Base-by-base conservation (phyloP, 2,329 filamentous ascomycete genomes). In the Zalaria obscura region DNA sequence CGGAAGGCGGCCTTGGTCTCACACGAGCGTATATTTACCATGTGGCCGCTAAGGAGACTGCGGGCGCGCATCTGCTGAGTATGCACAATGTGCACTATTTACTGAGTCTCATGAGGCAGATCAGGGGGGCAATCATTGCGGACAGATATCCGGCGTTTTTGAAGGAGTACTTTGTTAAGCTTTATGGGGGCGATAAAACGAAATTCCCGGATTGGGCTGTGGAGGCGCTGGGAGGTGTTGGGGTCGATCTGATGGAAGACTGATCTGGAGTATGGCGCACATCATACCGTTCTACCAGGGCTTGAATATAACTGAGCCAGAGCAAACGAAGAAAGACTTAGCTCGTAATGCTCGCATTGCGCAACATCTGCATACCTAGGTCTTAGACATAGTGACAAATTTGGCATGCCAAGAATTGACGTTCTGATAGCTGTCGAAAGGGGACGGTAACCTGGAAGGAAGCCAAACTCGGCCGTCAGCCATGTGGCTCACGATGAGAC, bases 11-110 rank as follows among this genome's bases (percentile, higher is more conserved):
- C 0, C 65, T 95, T 48, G 85, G 82, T 10, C 75, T 96, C 49
- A 93, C 88, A 3, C 72, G 83, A 48, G 88, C 91, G 3, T 95
- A 87, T 61, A 78, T 96, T 38, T 80, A 95, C 58, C 91, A 98
- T 64, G 78, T 94, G 48, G 80, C 84, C 0, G 81, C 82, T 27
- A 98, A 98, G 64, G 91, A 98, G 68, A 98, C 91, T 0, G 88
- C 85, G 1, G 86, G 89, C 5, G 91, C 93, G 10, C 78, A 82
- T 65, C 55, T 82, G 57, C 66, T 98, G 41, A 94, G 86, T 1
- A 86, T 96, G 56, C 91, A 98, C 61, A 98, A 98, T 56, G 85
- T 98, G 26, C 86, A 87, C 66, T 94, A 94, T 56, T 77, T 94
- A 58, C 69, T 98, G 41, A 73, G 81, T 45, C 66, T 98, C 52